Percentiles rank a stretch among this genome's conserved stretches.
These are phyloP conservation scores for Fusarium tanahbumbuense DNA, from an alignment of 2,329 filamentous ascomycete genomes.

Conservation along the genomic window DNA sequence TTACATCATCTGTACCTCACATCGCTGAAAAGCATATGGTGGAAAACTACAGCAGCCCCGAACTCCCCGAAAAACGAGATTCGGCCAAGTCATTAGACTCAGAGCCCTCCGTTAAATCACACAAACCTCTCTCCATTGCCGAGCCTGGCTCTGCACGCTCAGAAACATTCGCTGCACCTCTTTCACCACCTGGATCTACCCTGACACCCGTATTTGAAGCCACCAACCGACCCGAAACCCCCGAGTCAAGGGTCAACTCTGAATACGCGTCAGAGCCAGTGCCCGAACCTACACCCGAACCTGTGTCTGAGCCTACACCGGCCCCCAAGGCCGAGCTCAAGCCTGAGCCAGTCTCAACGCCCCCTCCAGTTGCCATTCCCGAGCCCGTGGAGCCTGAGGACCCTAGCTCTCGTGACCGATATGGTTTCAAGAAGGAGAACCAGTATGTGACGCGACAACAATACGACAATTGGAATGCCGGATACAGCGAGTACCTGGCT, in stretches of 20 bases:
- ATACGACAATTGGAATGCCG: constrained; percentile 83
- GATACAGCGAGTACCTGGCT: constrained; percentile 79
- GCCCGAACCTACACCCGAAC: constrained; percentile 19
- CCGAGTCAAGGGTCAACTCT: constrained; percentile 20
- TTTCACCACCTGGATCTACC: constrained; percentile 20
- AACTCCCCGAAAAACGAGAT: constrained; percentile 58
- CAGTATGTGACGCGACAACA: constrained; percentile 80
- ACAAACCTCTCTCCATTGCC: constrained; percentile 33
- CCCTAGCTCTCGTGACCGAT: constrained; percentile 75
- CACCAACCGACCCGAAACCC: constrained; percentile 32
- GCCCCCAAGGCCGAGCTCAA: constrained; percentile 39
- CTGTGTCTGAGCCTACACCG: constrained; percentile 40
- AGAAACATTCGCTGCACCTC: constrained; percentile 24
- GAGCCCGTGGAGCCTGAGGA: constrained; percentile 58
- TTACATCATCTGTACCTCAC: constrained; percentile 55
- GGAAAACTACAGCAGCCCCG: constrained; percentile 44
- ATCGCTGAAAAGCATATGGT: constrained; percentile 46
- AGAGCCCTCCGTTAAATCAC: constrained; percentile 46
- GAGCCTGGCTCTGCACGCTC: constrained; percentile 15
- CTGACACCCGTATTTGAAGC: constrained; percentile 15
- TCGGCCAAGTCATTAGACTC: constrained; percentile 63
- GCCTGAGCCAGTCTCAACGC: constrained; percentile 27
- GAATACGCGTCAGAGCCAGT: constrained; percentile 22
- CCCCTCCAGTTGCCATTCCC: constrained; percentile 44
- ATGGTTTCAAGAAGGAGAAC: constrained; percentile 91